Percentiles rank a stretch among this genome's conserved stretches.
phyloP scores from a whole-genome alignment of 2,329 filamentous ascomycete genomes.

The Aspergillus vadensis region DNA sequence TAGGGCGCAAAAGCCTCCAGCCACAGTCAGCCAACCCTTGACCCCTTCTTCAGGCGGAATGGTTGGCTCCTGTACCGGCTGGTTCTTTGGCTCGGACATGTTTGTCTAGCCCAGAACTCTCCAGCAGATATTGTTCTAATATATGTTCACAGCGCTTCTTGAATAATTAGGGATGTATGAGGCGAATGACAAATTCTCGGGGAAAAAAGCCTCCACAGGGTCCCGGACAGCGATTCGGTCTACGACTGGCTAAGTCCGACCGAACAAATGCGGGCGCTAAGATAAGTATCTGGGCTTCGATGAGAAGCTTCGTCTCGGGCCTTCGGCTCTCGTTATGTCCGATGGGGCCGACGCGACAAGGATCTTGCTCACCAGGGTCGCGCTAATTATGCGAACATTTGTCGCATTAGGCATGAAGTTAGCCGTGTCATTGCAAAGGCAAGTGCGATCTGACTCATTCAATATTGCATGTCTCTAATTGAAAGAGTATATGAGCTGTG shows the following conservation, averaged over 20 bases:
- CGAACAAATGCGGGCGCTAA: neutral
- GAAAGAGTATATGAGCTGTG: no score
- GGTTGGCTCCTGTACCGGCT: neutral
- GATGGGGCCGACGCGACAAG: neutral
- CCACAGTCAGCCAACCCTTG: slow-evolving; percentile 45
- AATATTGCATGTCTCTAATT: no score
- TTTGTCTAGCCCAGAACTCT: neutral
- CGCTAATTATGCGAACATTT: neutral
- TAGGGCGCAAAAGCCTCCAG: slow-evolving; percentile 32
- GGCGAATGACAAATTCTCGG: neutral
- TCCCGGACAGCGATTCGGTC: neutral
- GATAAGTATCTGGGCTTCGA: neutral
- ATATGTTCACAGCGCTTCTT: neutral
- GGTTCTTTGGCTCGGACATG: neutral
- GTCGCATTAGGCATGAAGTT: neutral
- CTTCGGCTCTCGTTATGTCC: neutral
- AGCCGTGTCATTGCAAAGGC: no score
- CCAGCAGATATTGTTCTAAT: neutral
- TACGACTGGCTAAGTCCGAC: neutral
- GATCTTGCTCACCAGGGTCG: neutral
- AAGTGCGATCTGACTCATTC: no score
- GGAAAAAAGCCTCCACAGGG: neutral
- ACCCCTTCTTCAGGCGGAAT: slow-evolving; percentile 35
- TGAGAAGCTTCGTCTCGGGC: neutral
- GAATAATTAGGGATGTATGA: neutral